Base-by-base conservation (phyloP, 2,329 filamentous ascomycete species). In the Aspergillus carbonarius region DNA sequence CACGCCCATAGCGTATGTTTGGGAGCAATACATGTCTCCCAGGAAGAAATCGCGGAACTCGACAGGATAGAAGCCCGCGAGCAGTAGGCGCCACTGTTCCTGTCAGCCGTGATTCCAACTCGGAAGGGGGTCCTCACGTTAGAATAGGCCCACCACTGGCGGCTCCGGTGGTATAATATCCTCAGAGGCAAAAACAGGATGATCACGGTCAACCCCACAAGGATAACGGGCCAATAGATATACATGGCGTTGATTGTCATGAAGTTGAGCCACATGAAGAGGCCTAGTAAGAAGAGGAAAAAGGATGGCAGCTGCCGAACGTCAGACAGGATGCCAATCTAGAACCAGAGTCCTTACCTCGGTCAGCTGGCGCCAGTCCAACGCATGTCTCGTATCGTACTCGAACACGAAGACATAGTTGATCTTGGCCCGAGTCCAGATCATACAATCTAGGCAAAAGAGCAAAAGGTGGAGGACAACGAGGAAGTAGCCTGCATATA, bases 391-490 rank as follows among this genome's bases (percentile, higher is more conserved):
- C 55, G 88, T 88, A 78, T 98, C 93, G 70, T 96, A 95, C 76
- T 99, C 95, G 71, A 99, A 99, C 66, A 98, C 92, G 74, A 97
- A 97, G 55, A 89, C 85, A 73, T 98, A 98, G 72, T 99, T 99
- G 76, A 99, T 91, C 75, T 93, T 96, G 72, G 88, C 87, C 53
- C 80, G 80, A 5, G 87, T 86, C 92, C 93, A 99, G 15, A 96
- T 77, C 57, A 88, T 87, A 72, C 93, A 96, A 69, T 92, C 88
- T 35, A 96, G 69, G 69, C 90, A 92, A 70, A 98, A 98, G n/a
- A 96, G 78, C 9, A 89, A 79, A 69, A 96, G 88, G 18, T 98
- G 81, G 46, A 92, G 82, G 5, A 96, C 82, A 74, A 91, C 87
- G 27, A 98, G 80, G 67, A 96, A 96, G 73, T 96, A 97, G 1